phyloP scores from a whole-genome alignment of 1,139 yeast species.

The Candida smagusa region DNA sequence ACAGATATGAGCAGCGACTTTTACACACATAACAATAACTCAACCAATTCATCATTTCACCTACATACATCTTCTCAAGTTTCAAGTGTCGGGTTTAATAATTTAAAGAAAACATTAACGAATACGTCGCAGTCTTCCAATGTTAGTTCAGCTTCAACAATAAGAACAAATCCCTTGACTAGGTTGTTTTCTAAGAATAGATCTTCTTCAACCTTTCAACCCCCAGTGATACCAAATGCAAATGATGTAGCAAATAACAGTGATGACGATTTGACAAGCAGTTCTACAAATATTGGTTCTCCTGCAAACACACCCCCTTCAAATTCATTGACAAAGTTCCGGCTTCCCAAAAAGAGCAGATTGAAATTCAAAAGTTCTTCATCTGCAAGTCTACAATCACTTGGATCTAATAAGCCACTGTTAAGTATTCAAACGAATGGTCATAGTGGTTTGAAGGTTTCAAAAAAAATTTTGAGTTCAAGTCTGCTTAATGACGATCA shows the following conservation, averaged over 20 bases:
- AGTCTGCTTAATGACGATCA: slow-evolving; percentile 18
- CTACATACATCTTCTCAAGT: slow-evolving; percentile 22
- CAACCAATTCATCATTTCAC: slow-evolving; percentile 18
- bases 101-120: slow-evolving; percentile 33
- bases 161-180: slow-evolving; percentile 26
- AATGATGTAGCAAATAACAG: slow-evolving; percentile 7
- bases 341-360: slow-evolving; percentile 15
- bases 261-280: slow-evolving; percentile 10
- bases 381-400: slow-evolving; percentile 1
- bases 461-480: slow-evolving; percentile 27
- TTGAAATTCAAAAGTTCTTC: slow-evolving; percentile 5
- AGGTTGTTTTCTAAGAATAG: slow-evolving; percentile 35
- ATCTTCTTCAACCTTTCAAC: slow-evolving; percentile 20
- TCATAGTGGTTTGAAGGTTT: slow-evolving; percentile 25
- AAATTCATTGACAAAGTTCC: slow-evolving; percentile 9
- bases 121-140: slow-evolving; percentile 29
- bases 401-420: slow-evolving; percentile 20
- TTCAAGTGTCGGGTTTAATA: slow-evolving; percentile 42
- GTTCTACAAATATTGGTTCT: slow-evolving; percentile 2
- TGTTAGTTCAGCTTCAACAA: slow-evolving; percentile 19
- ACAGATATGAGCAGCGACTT: slow-evolving; percentile 6
- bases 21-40: slow-evolving; percentile 20
- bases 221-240: slow-evolving; percentile 8
- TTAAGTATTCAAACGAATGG: slow-evolving; percentile 29
- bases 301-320: background rate